Percentiles rank a stretch among this genome's conserved stretches.
phyloP scores from a whole-genome alignment of 495 filamentous ascomycete species.

The Aspergillus asperescens region DNA sequence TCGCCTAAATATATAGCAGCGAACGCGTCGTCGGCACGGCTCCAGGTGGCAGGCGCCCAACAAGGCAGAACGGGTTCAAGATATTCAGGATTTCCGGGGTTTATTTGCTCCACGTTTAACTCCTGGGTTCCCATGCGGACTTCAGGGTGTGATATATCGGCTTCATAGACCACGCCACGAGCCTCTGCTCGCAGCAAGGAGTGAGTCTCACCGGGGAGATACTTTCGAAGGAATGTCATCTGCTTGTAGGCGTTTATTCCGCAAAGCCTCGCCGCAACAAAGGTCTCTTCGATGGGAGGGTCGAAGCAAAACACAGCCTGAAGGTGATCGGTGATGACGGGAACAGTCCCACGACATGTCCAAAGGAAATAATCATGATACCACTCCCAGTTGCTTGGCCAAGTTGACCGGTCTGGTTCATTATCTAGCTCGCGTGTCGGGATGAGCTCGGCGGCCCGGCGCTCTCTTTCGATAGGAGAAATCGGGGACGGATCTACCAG shows the following conservation, averaged over 20 bases:
- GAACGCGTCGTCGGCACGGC: constrained; percentile 12
- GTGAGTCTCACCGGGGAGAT: constrained; percentile 18
- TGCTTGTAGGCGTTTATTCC: constrained; percentile 15
- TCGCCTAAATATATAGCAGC: constrained; percentile 10
- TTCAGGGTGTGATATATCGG: constrained; percentile 7
- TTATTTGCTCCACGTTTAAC: constrained; percentile 7
- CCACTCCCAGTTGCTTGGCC: constrained; percentile 8
- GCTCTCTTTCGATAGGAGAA: background rate
- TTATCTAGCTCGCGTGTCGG: constrained; percentile 5
- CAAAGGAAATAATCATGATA: constrained; percentile 19
- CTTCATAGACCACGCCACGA: constrained; percentile 15
- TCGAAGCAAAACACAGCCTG: constrained; percentile 14
- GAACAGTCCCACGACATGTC: constrained; percentile 15
- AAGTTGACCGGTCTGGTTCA: constrained; percentile 5
- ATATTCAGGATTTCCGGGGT: background rate
- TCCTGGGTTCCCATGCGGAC: constrained; percentile 10
- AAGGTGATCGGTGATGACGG: constrained; percentile 13
- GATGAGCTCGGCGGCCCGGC: constrained; percentile 5
- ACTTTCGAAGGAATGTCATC: constrained; percentile 13
- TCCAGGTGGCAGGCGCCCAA: constrained; percentile 4
- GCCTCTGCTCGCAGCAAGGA: constrained; percentile 17
- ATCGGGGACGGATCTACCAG: background rate
- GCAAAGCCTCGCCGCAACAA: constrained; percentile 11
- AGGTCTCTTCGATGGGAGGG: constrained; percentile 7
- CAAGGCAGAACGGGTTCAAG: constrained; percentile 1